phyloP scores from a whole-genome alignment of 2,329 filamentous ascomycete genomes.

The Trichoderma asperellum region DNA sequence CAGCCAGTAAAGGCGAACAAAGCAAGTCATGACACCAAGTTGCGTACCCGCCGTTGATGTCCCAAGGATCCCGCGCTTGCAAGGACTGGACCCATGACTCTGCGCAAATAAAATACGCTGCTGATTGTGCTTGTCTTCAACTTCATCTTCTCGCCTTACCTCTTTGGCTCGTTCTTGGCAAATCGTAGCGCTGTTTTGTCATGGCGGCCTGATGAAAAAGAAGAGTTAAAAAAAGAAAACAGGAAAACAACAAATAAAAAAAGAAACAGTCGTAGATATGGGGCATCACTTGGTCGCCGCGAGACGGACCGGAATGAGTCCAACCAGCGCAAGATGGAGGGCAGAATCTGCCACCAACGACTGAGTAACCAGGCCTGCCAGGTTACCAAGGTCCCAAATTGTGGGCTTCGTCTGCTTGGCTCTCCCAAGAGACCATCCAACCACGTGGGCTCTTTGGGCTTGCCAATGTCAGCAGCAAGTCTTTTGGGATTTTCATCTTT shows the following conservation, averaged over 20 bases:
- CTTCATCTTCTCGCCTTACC: background rate
- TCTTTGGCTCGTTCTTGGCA: background rate
- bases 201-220: background rate
- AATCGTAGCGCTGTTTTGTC: background rate
- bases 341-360: slow-evolving; percentile 9
- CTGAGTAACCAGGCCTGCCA: background rate
- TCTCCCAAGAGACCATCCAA: background rate
- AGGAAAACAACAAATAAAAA: background rate
- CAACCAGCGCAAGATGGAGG: slow-evolving; percentile 15
- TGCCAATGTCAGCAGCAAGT: slow-evolving; percentile 22
- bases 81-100: slow-evolving; percentile 21
- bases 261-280: background rate
- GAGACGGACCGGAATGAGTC: slow-evolving; percentile 7
- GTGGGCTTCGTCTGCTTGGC: slow-evolving; percentile 11
- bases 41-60: slow-evolving; percentile 18
- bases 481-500: background rate
- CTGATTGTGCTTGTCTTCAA: background rate
- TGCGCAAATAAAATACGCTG: slow-evolving; percentile 9
- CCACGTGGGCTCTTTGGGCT: slow-evolving; percentile 26
- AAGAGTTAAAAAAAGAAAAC: background rate
- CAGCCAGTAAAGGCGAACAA: slow-evolving; percentile 14
- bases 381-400: slow-evolving; percentile 1
- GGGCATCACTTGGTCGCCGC: background rate
- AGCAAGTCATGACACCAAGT: slow-evolving; percentile 25
- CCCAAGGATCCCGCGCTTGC: slow-evolving; percentile 15